Percentiles rank a stretch among this genome's conserved stretches.
phyloP scores from a whole-genome alignment of 257 asterid genomes.

The Voacanga thouarsii region DNA sequence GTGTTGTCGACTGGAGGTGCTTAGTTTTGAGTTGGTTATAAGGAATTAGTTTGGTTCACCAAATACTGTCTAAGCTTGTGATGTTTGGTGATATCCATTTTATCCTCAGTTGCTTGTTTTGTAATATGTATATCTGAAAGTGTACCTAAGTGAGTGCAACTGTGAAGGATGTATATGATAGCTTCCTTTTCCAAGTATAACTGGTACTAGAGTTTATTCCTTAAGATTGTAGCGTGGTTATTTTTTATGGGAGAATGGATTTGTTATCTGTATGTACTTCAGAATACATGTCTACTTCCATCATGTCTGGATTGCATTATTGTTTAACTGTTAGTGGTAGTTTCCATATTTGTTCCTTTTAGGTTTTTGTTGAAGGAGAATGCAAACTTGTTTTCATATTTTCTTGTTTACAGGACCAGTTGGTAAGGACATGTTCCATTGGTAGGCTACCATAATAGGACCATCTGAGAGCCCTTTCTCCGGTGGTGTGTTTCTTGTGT shows the following conservation, averaged over 20 bases:
- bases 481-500: constrained; percentile 65
- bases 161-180: neutral
- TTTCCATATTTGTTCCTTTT: neutral
- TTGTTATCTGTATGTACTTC: neutral
- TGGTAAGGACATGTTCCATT: constrained; percentile 72
- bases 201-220: neutral
- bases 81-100: neutral
- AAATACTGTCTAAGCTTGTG: neutral
- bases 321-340: neutral
- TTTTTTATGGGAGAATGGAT: neutral
- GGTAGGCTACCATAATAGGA: constrained; percentile 87
- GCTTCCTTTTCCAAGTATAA: neutral
- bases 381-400: neutral
- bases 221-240: neutral
- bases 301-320: neutral
- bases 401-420: constrained; percentile 52
- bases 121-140: neutral
- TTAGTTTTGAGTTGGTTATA: neutral
- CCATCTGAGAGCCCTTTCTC: constrained; percentile 77
- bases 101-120: too few species aligned
- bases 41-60: neutral
- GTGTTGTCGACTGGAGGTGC: neutral
- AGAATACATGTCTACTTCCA: neutral
- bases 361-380: neutral
- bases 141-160: neutral